Conservation (phyloP, 768 basidiomycete genomes). For the Phanerodontia chrysosporium region DNA sequence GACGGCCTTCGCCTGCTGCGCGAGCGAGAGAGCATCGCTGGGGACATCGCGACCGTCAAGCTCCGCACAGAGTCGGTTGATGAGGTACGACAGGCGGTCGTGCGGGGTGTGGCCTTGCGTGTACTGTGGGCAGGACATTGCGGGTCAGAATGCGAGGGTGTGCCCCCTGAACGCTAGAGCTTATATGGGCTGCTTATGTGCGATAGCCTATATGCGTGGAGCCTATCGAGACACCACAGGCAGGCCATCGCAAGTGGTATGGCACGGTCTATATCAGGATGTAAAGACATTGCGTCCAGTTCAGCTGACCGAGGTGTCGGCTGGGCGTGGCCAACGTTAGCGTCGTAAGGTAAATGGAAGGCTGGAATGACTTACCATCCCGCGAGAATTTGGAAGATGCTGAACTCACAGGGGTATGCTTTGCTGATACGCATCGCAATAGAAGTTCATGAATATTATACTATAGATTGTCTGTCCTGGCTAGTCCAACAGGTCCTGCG, state of each 20-base stretch:
- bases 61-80: constrained; percentile 8
- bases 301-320: not conserved
- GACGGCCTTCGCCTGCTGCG: constrained; percentile 6
- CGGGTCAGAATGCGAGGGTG: not conserved
- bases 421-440: too few species aligned
- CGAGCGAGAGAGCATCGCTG: constrained; percentile 1
- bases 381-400: too few species aligned
- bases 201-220: not conserved
- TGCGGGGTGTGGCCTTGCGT: constrained; percentile 7
- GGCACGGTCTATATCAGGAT: not conserved
- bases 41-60: not conserved
- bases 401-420: too few species aligned
- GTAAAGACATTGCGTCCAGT: not conserved
- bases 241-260: not conserved
- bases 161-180: not conserved
- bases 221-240: too few species aligned
- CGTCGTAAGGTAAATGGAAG: not conserved
- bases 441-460: too few species aligned
- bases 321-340: not conserved
- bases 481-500: not conserved
- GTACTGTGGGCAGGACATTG: not conserved
- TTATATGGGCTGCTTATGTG: not conserved
- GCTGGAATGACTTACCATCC: not conserved
- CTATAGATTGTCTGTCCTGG: not conserved
- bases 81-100: constrained; percentile 9